Evolutionary conservation across 768 basidiomycete species (phyloP).

Genomic region (Hydnomerulius pinastri): DNA sequence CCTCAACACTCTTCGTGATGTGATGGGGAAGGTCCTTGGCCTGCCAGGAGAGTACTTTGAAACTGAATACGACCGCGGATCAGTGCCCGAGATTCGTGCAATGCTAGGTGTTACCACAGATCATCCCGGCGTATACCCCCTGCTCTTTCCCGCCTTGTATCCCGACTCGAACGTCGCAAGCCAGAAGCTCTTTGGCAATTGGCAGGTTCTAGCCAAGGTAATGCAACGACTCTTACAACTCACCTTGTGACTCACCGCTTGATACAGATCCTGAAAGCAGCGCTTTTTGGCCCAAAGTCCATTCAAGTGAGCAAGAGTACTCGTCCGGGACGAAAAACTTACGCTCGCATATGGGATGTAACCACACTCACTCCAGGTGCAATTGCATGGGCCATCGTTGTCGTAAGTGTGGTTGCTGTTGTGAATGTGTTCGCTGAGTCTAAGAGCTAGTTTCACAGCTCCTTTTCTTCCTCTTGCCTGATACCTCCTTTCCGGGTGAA

Average conservation of each 20-base stretch:
- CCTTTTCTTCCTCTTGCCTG: conserved; percentile 1
- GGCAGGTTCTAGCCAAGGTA: not conserved
- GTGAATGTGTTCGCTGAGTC: not conserved
- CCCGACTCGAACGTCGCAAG: not conserved
- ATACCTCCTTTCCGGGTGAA: not conserved
- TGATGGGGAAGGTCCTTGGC: not conserved
- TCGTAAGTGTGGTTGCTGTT: not conserved
- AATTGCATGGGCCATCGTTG: not conserved
- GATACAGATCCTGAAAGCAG: conserved; percentile 3
- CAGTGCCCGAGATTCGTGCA: not conserved
- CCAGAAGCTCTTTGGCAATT: conserved; percentile 4
- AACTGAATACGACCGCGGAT: not conserved
- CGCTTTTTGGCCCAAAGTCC: not conserved
- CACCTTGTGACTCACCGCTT: not conserved
- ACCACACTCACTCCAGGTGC: not conserved
- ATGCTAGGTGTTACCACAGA: not conserved
- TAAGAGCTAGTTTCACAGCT: not conserved
- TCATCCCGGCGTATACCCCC: not conserved
- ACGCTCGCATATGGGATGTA: not conserved
- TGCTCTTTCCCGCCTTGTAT: conserved; percentile 1
- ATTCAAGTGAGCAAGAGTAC: not conserved
- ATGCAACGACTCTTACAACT: not conserved
- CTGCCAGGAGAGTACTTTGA: conserved; percentile 3
- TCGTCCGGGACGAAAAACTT: not conserved
- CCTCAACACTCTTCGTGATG: not conserved